Conservation (phyloP, 192 early-diverging fungal species). For the Backusella australiensis region DNA sequence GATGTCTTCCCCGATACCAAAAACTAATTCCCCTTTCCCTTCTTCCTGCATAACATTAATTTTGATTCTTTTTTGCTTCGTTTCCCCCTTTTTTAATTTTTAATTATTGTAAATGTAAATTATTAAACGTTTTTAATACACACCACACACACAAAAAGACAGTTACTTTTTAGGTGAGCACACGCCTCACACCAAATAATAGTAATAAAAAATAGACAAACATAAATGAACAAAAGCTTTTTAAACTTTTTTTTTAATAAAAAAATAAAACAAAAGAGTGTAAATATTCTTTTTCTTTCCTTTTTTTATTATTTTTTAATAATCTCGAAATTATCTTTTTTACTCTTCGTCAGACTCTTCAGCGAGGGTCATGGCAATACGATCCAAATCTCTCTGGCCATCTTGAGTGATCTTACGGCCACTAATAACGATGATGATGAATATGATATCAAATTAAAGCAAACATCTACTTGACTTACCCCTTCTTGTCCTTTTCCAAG, state of each 20-base stretch:
- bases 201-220: not conserved
- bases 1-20: constrained; percentile 27
- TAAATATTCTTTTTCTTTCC: not conserved
- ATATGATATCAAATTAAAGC: constrained; percentile 16
- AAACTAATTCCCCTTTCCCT: not conserved
- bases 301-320: not conserved
- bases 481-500: constrained; percentile 86
- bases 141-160: constrained; percentile 33
- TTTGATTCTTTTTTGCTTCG: not conserved
- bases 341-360: constrained; percentile 24
- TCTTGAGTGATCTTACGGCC: constrained; percentile 94
- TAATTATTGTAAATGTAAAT: not conserved
- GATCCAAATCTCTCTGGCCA: constrained; percentile 99
- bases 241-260: constrained; percentile 17
- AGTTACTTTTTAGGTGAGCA: constrained; percentile 91
- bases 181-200: not conserved
- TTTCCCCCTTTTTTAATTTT: not conserved
- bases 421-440: constrained; percentile 38
- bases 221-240: not conserved
- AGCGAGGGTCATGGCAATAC: constrained; percentile 71
- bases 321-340: not conserved
- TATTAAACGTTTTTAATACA: constrained; percentile 17
- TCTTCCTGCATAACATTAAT: not conserved
- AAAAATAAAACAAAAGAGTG: not conserved
- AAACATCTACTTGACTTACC: constrained; percentile 46